A percentile compares a stretch with the other conserved stretches of the same genome.
These are phyloP conservation scores for Aspergillus chevalieri DNA, from an alignment of 2,329 filamentous ascomycete species.

Conservation along the genomic window DNA sequence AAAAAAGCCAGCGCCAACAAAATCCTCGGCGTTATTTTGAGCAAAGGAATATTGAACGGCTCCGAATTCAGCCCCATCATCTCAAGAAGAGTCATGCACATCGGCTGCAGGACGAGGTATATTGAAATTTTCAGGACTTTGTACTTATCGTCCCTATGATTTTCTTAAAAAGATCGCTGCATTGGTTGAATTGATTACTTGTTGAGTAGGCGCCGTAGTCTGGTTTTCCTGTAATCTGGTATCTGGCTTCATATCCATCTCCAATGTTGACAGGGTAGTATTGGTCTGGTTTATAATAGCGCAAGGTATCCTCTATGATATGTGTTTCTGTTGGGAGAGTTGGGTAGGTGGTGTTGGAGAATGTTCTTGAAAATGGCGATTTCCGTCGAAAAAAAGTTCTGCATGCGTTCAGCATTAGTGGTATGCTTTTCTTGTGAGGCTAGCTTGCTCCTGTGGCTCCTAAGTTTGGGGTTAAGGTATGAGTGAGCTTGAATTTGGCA, in stretches of 20 bases:
- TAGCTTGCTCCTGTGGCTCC: no score
- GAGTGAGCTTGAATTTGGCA: no score
- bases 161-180: neutral
- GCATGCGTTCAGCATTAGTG: neutral
- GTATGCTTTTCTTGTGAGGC: no score
- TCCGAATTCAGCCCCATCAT: conserved; percentile 21
- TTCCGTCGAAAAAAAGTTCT: neutral
- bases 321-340: conserved; percentile 3
- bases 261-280: conserved; percentile 38
- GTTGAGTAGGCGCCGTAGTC: conserved; percentile 41
- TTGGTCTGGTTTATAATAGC: conserved; percentile 27
- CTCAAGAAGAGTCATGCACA: conserved; percentile 26
- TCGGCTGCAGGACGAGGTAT: conserved; percentile 26
- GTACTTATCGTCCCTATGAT: conserved; percentile 19
- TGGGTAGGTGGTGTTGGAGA: neutral
- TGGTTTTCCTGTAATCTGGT: conserved; percentile 34
- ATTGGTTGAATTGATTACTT: conserved; percentile 11
- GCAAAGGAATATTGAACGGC: conserved; percentile 19
- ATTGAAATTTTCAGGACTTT: conserved; percentile 28
- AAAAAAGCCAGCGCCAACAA: conserved; percentile 32
- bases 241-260: conserved; percentile 32
- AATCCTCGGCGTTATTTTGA: conserved; percentile 24
- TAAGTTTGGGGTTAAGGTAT: no score
- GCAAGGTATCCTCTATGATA: conserved; percentile 33
- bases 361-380: neutral